Base-by-base conservation (phyloP, 1,139 yeast genomes). In the Suhomyces coccinellae region DNA sequence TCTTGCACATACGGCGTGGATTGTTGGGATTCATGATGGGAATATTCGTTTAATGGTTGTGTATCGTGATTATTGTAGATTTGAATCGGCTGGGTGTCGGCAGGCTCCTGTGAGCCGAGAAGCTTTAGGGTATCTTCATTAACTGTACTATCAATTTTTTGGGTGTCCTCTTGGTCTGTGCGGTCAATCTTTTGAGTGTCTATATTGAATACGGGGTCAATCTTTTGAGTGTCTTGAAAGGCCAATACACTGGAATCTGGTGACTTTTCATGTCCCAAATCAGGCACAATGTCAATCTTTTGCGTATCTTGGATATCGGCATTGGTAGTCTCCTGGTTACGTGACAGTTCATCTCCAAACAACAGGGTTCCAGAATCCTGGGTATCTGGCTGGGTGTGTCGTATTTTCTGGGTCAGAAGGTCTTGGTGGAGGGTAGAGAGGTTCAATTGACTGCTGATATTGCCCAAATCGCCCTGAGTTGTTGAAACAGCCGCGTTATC, bases 151-250 rank as follows among this genome's bases (percentile, higher is more conserved):
- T 38, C 36, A 16, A 38, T 24, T 15, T 24, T 24, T 16, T 38
- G 41, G n/a, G 41, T 39, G 11, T 32, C 36, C 9, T 33, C 9
- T n/a, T 16, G 26, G 29, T 22, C 28, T 6, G 6, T 22, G 13
- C 7, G 26, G 38, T 13, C 38, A 24, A 43, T 40, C 16, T 31
- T 20, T 15, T 38, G 48, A 9, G 41, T 43, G 20, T 45, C 41
- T 17, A 6, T 6, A 6, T 17, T 17, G 20, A 17, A 4, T 4
- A 6, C 6, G 6, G 6, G 24, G 24, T 20, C 24, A 5, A 20
- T 20, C n/a, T 26, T 26, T 26, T 10, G 29, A 3, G 29, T 26
- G n/a, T 26, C 29, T 26, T 26, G 27, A 3, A 6, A 9, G 9
- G 26, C 26, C 26, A 22, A 22, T 22, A 17, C 20, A 17, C 6